A percentile compares a stretch with the other conserved stretches of the same genome.
These are phyloP conservation scores for Talaromyces albobiverticillius DNA, from an alignment of 2,329 filamentous ascomycete genomes.

Conservation along the genomic window DNA sequence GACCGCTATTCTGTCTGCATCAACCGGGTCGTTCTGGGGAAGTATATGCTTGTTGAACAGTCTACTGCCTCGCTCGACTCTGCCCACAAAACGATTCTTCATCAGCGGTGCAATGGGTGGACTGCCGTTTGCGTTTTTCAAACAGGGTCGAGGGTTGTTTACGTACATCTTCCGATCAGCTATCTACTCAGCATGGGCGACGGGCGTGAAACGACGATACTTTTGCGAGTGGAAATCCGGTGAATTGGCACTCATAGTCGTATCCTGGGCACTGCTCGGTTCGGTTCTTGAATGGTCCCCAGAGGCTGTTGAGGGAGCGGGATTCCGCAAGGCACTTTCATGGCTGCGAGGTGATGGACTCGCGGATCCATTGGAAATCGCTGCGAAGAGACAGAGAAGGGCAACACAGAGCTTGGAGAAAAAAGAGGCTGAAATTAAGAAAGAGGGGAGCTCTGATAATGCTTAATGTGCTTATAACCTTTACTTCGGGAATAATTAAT, in stretches of 20 bases:
- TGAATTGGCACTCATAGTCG: slow-evolving; percentile 79
- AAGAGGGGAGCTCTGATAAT: too few relatives aligned
- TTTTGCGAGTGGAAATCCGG: slow-evolving; percentile 80
- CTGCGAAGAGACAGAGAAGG: slow-evolving; percentile 33
- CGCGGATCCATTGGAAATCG: slow-evolving; percentile 61
- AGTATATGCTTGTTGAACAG: slow-evolving; percentile 85
- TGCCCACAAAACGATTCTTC: slow-evolving; percentile 86
- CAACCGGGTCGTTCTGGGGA: slow-evolving; percentile 85
- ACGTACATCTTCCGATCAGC: slow-evolving; percentile 75
- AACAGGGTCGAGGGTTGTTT: slow-evolving; percentile 60
- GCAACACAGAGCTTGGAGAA: neutral
- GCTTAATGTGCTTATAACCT: too few relatives aligned
- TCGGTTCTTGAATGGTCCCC: slow-evolving; percentile 72
- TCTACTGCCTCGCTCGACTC: slow-evolving; percentile 68
- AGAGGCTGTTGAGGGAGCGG: slow-evolving; percentile 62
- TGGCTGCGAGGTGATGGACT: slow-evolving; percentile 75
- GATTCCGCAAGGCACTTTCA: slow-evolving; percentile 68
- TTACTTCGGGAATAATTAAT: too few relatives aligned
- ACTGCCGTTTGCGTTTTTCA: slow-evolving; percentile 71
- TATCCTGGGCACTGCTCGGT: slow-evolving; percentile 74
- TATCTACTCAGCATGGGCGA: slow-evolving; percentile 84
- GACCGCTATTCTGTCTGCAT: slow-evolving; percentile 73
- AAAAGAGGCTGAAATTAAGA: too few relatives aligned
- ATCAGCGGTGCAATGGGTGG: slow-evolving; percentile 82
- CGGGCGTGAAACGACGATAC: slow-evolving; percentile 84